Base-by-base conservation (phyloP, 2,329 filamentous ascomycete genomes). In the Diplodia intermedia region DNA sequence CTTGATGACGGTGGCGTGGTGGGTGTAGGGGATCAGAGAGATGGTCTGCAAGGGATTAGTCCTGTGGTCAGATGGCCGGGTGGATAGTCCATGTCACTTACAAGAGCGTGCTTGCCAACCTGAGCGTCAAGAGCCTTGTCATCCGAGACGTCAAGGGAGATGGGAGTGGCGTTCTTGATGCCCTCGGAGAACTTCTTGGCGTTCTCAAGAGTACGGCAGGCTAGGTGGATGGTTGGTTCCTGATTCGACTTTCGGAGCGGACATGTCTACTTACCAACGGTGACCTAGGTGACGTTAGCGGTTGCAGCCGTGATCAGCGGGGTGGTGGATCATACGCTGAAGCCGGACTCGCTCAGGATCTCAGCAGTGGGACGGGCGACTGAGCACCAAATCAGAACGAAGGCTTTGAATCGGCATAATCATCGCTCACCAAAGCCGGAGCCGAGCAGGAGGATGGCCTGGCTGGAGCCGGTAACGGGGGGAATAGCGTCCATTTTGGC, bases 1-100 rank as follows among this genome's bases (percentile, higher is more conserved):
- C 86, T 97, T 94, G 88, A 97, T 96, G 75, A 97, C 93, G 67
- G 86, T 85, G 55, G 90, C 91, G 81, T 97, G 93, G 86, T 89
- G 92, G 69, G 89, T 96, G 84, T 97, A 98, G 62, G 94, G 94
- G 74, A 98, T 97, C 81, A 98, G 77, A 53, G 79, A 82, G 76
- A 85, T 84, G 74, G 66, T 68, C 66, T 67, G 31, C n/a, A 29
- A 43, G 33, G 4, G 4, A 20, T 67, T 23, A 79, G 49, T 38
- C 9, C 11, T 4, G 9, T 91, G 20, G 33, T 43, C 7, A 75
- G 36, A 33, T 18, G 12, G 18, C 49, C 6, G 9, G 5, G 20
- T 40, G 20, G 5, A 8, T 26, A 2, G n/a, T 1, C 26, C 26
- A 23, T 3, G 38, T 38, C 8, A 53, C 43, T 31, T 38, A 91